Conservation (phyloP, 768 basidiomycete genomes). For the Pisolithus microcarpus region DNA sequence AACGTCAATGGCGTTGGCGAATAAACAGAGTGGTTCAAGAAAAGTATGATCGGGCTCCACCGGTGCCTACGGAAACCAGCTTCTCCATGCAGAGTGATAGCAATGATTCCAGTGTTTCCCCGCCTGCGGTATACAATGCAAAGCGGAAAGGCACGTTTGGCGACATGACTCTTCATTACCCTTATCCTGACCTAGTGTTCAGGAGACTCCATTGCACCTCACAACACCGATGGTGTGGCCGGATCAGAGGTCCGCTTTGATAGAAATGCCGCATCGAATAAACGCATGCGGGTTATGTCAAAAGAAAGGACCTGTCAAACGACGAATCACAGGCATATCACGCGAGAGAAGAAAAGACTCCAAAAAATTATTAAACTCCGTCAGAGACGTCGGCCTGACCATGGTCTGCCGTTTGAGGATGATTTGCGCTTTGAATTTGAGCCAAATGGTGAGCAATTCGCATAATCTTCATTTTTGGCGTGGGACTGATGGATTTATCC, state of each 20-base stretch:
- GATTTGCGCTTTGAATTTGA: slow-evolving; percentile 24
- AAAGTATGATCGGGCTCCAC: slow-evolving; percentile 28
- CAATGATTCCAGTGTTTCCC: slow-evolving; percentile 10
- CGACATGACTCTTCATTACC: too few species aligned
- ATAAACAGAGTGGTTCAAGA: slow-evolving; percentile 15
- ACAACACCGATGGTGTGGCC: slow-evolving; percentile 18
- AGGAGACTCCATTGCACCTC: too few species aligned
- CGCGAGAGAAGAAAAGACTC: slow-evolving; percentile 38
- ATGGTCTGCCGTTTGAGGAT: slow-evolving; percentile 34
- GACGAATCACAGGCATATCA: slow-evolving; percentile 29
- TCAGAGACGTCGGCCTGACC: slow-evolving; percentile 31
- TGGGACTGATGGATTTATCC: neutral
- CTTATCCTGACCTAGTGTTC: too few species aligned
- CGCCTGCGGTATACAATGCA: slow-evolving; percentile 18
- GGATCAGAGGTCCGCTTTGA: slow-evolving; percentile 1
- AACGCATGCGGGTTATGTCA: slow-evolving; percentile 48
- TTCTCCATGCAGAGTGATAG: slow-evolving; percentile 28
- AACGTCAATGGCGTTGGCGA: slow-evolving; percentile 23
- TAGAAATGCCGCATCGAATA: slow-evolving; percentile 31
- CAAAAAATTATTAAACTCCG: too few species aligned
- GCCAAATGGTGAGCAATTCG: slow-evolving; percentile 13
- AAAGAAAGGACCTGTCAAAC: slow-evolving; percentile 35
- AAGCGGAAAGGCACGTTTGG: slow-evolving; percentile 45
- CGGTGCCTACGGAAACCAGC: slow-evolving; percentile 20
- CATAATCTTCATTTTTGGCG: neutral